Evolutionary conservation across 768 basidiomycete species (phyloP), one percentile per base, ranked within the genome.

Genomic region (Rhizopogon vulgaris): DNA sequence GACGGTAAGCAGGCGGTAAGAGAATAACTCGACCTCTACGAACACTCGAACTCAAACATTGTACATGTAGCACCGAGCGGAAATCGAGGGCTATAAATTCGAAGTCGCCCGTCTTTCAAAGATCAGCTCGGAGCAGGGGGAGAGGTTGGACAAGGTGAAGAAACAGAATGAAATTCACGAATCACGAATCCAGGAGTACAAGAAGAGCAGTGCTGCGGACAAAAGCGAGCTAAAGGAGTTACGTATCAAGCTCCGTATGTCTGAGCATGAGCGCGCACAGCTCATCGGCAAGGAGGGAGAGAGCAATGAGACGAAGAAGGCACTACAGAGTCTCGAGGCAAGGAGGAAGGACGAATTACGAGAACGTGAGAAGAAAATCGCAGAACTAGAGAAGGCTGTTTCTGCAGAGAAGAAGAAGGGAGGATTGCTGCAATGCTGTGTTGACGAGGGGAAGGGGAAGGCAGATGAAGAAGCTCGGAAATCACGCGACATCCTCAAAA

Each of bases 1-100:
- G 84, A 87, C 3, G 78, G 77, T 52, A 88, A 86, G 77, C 83
- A 78, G 71, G 52, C 72, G 43, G 87, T 87, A 62, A 57, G 80
- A 67, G 9, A 25, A 24, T 22, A 12, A 4, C 12, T 22, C 18
- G 6, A 15, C 3, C 50, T 57, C 41, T n/a, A 3, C n/a, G 25
- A 41, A 37, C 3, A 1, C 28, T 14, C 4, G 10, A n/a, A 9
- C 30, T 38, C 48, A 50, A 5, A 6, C 10, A 51, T 10, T 9
- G 40, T 38, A 8, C 28, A 9, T 22, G 22, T 53, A 89, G 88
- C 80, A 86, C 60, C 77, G 77, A 60, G 66, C 67, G 2, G 82
- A 87, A 54, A 56, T 79, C n/a, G 83, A 85, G 38, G 74, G 74
- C 15, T 68, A 82, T 51, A 85, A 79, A 55, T 66, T 72, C 14